Percentiles rank a stretch among this genome's conserved stretches.
These are phyloP conservation scores for Boletus pseudo-olivaceus DNA, from an alignment of 768 basidiomycete species.

Conservation along the genomic window DNA sequence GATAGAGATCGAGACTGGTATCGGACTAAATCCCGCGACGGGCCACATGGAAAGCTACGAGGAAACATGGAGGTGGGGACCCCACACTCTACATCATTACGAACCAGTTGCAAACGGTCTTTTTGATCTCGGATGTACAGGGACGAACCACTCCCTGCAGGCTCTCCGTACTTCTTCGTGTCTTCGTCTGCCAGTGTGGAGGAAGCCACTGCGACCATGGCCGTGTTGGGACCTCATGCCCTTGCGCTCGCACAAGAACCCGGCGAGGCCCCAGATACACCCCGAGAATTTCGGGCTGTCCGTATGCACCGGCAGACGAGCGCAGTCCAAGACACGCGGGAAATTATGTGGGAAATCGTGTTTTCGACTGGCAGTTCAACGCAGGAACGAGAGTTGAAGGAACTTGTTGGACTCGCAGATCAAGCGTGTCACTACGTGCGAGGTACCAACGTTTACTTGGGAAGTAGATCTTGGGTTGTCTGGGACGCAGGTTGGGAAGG, in stretches of 20 bases:
- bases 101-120: neutral
- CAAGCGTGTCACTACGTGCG: neutral
- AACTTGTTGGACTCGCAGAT: constrained; percentile 8
- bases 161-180: constrained; percentile 20
- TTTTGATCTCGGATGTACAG: constrained; percentile 1
- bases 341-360: constrained; percentile 2
- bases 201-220: constrained; percentile 19
- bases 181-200: constrained; percentile 13
- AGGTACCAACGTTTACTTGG: constrained; percentile 5
- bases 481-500: constrained; percentile 18
- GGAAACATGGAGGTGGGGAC: constrained; percentile 22
- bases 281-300: constrained; percentile 12
- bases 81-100: neutral
- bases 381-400: constrained; percentile 15
- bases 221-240: constrained; percentile 22
- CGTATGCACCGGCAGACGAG: constrained; percentile 9
- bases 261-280: neutral
- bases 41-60: constrained; percentile 18
- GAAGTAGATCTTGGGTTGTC: constrained; percentile 16
- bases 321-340: neutral
- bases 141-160: constrained; percentile 15
- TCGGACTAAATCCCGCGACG: constrained; percentile 22
- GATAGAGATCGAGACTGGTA: constrained; percentile 22
- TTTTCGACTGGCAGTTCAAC: constrained; percentile 13
- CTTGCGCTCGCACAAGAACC: constrained; percentile 20